Evolutionary conservation across 1,284 basidiomycete genomes (phyloP).

Genomic region (Papiliotrema nemorosa): DNA sequence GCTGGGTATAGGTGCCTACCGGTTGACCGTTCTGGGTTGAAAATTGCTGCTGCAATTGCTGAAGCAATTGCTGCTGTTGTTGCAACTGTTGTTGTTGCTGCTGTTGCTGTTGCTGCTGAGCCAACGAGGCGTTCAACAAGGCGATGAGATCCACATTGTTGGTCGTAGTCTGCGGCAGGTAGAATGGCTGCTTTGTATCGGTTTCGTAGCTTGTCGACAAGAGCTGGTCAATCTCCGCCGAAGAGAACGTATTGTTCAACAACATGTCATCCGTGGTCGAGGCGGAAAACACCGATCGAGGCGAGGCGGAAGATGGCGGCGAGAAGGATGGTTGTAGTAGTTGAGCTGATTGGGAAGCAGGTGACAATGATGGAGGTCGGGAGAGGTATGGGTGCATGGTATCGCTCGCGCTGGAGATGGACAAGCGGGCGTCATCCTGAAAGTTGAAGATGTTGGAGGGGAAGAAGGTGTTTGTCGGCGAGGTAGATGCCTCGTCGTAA

Average conservation of each 20-base stretch:
- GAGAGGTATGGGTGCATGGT: slow-evolving; percentile 7
- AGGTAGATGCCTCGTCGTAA: not conserved
- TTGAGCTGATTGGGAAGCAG: slow-evolving; percentile 15
- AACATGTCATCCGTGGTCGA: slow-evolving; percentile 35
- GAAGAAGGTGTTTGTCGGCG: not conserved
- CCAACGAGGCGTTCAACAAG: slow-evolving; percentile 12
- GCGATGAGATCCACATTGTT: slow-evolving; percentile 23
- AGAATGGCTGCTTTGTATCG: slow-evolving; percentile 8
- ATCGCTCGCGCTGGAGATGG: not conserved
- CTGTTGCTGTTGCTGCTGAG: no score
- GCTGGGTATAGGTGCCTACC: no score
- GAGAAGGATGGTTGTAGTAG: slow-evolving; percentile 24
- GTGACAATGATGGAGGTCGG: slow-evolving; percentile 12
- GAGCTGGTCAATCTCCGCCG: slow-evolving; percentile 38
- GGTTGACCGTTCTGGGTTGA: no score
- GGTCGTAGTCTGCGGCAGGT: slow-evolving; percentile 13
- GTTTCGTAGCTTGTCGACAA: slow-evolving; percentile 25
- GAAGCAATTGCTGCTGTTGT: no score
- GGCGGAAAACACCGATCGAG: slow-evolving; percentile 31
- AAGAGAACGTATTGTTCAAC: slow-evolving; percentile 24
- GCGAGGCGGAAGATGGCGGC: slow-evolving; percentile 29
- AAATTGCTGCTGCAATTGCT: no score
- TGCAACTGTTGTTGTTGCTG: no score
- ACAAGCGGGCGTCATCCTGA: not conserved
- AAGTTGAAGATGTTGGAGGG: slow-evolving; percentile 2